Conservation (phyloP, 2,329 filamentous ascomycete species). For the Colletotrichum theobromicola region DNA sequence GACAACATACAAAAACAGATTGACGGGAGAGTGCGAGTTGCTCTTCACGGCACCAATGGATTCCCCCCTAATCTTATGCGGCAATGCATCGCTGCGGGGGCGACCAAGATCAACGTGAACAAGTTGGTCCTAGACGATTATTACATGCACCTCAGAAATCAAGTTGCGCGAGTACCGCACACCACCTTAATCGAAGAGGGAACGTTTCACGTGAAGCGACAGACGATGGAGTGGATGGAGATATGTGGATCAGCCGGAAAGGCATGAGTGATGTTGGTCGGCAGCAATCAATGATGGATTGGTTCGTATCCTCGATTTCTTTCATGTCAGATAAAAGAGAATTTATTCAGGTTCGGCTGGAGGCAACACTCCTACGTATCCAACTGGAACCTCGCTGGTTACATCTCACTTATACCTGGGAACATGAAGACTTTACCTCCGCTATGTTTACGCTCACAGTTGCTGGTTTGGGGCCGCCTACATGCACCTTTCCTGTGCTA, state of each 20-base stretch:
- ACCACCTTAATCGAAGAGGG: constrained; percentile 43
- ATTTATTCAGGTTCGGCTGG: neutral
- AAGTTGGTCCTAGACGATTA: constrained; percentile 44
- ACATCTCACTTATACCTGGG: neutral
- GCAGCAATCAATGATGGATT: neutral
- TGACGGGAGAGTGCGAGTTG: constrained; percentile 29
- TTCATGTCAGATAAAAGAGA: neutral
- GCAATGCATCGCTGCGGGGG: constrained; percentile 48
- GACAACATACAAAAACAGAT: neutral
- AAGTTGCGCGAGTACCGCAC: constrained; percentile 31
- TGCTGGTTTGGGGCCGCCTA: no score
- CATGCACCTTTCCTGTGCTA: no score
- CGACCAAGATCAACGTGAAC: constrained; percentile 56
- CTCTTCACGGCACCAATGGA: constrained; percentile 55
- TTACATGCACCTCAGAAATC: constrained; percentile 39
- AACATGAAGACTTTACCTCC: no score
- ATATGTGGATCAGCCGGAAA: constrained; percentile 2
- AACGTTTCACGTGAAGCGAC: constrained; percentile 29
- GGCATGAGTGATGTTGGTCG: neutral
- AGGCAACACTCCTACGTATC: neutral
- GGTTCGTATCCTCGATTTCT: neutral
- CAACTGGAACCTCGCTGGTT: neutral
- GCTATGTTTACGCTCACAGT: neutral
- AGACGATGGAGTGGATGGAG: constrained; percentile 10
- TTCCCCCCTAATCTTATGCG: constrained; percentile 47